These are phyloP conservation scores for Colletotrichum chrysophilum DNA, from an alignment of 2,329 filamentous ascomycete genomes.

Conservation along the genomic window DNA sequence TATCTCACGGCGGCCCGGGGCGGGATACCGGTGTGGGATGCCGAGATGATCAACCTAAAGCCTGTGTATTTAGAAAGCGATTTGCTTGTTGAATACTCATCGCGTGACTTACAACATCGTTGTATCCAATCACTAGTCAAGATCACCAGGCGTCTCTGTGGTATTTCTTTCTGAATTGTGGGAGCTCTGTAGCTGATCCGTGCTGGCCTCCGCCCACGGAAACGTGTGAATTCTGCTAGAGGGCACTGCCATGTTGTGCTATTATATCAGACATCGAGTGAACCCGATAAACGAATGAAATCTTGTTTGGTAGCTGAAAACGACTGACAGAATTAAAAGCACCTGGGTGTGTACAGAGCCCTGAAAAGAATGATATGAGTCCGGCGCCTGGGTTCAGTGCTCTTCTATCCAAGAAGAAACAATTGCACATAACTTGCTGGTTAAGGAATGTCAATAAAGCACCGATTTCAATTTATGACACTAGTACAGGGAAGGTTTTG, in stretches of 20 bases:
- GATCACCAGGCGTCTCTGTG: neutral
- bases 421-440: neutral
- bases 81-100: fast-evolving
- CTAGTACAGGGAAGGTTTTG: fast-evolving
- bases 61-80: neutral
- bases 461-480: neutral
- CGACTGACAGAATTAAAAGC: neutral
- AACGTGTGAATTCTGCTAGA: neutral
- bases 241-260: neutral
- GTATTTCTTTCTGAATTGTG: neutral
- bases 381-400: neutral
- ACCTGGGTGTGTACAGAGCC: fast-evolving
- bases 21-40: neutral
- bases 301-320: neutral
- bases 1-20: neutral
- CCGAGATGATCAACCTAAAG: neutral
- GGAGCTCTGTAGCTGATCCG: neutral
- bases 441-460: neutral
- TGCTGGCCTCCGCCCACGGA: neutral
- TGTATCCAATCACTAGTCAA: neutral
- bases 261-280: neutral
- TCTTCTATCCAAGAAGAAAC: neutral
- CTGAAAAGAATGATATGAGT: fast-evolving
- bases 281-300: neutral
- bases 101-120: fast-evolving